Conservation (phyloP, 345 rosid genomes). For the Populus deltoides region DNA sequence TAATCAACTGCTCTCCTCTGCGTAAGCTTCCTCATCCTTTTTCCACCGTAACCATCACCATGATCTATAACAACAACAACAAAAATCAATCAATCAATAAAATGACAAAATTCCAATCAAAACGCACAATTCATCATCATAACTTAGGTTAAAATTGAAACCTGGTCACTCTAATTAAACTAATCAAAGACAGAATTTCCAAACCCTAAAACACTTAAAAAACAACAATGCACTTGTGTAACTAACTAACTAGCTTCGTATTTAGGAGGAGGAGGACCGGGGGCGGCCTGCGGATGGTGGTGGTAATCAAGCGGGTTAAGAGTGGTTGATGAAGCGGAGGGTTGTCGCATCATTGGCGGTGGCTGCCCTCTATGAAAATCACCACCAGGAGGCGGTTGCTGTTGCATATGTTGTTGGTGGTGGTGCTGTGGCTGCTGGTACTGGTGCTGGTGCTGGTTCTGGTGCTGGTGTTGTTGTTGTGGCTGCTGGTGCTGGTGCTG, state of each 20-base stretch:
- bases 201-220: background rate
- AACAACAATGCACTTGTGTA: background rate
- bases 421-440: conserved; percentile 24
- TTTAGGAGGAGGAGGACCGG: conserved; percentile 27
- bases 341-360: conserved; percentile 75
- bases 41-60: conserved; percentile 67
- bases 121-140: background rate
- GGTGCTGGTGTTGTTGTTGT: background rate
- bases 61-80: conserved; percentile 44
- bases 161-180: background rate
- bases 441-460: background rate
- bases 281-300: conserved; percentile 38
- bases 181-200: background rate
- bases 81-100: background rate
- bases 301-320: conserved; percentile 59
- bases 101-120: background rate
- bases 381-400: conserved; percentile 24
- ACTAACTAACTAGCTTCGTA: conserved; percentile 36
- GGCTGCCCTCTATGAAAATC: conserved; percentile 47
- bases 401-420: conserved; percentile 26
- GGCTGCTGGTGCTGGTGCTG: conserved; percentile 20
- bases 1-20: conserved; percentile 97
- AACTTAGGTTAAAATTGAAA: background rate
- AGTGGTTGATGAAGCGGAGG: conserved; percentile 71
- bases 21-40: conserved; percentile 88